Evolutionary conservation across 352 stramenopile species (phyloP).

Genomic region (Phytophthora europaea): DNA sequence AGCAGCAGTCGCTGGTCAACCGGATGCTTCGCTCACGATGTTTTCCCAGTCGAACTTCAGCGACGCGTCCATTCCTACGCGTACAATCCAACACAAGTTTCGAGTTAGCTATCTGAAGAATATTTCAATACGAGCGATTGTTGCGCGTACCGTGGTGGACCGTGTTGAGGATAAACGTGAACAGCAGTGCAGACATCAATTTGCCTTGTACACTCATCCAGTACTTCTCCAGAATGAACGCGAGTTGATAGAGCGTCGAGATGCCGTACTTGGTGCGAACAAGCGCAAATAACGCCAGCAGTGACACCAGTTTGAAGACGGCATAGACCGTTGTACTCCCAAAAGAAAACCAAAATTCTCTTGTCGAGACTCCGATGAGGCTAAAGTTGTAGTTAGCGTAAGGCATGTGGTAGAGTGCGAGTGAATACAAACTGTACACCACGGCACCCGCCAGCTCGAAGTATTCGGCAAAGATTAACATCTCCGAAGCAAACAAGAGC

Average conservation of each 20-base stretch:
- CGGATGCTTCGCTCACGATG: background rate
- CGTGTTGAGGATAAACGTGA: conserved; percentile 36
- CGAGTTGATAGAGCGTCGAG: conserved; percentile 33
- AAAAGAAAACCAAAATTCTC: conserved; percentile 5
- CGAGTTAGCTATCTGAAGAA: background rate
- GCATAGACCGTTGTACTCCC: conserved; percentile 7
- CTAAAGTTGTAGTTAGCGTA: conserved; percentile 25
- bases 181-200: conserved; percentile 23
- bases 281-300: conserved; percentile 2
- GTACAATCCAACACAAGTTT: background rate
- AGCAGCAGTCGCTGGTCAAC: background rate
- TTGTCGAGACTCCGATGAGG: conserved; percentile 17
- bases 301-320: conserved; percentile 10
- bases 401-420: conserved; percentile 17
- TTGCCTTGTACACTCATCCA: conserved; percentile 30
- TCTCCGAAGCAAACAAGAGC: conserved; percentile 37
- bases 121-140: background rate
- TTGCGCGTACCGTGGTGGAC: conserved; percentile 5
- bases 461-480: conserved; percentile 40
- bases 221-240: conserved; percentile 39
- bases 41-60: conserved; percentile 15
- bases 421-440: conserved; percentile 39
- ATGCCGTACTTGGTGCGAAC: conserved; percentile 35
- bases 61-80: conserved; percentile 7
- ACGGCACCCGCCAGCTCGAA: conserved; percentile 32